phyloP scores from a whole-genome alignment of 345 rosid genomes.

The Orychophragmus violaceus region DNA sequence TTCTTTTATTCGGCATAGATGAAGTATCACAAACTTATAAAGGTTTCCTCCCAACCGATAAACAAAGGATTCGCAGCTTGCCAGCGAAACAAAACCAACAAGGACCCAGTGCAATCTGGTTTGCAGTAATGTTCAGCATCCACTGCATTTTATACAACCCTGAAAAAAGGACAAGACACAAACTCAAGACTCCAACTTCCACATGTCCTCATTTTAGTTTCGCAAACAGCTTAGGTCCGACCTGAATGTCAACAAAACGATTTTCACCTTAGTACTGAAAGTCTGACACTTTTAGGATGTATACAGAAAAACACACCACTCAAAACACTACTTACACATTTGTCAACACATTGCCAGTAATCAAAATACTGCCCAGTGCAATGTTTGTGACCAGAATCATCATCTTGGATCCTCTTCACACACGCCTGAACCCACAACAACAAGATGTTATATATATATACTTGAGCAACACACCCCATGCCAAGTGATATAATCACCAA shows the following conservation, averaged over 20 bases:
- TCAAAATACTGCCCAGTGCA: slow-evolving; percentile 89
- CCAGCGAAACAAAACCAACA: background rate
- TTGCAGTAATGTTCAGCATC: background rate
- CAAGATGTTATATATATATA: too few relatives aligned
- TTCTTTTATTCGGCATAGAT: background rate
- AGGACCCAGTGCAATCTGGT: background rate
- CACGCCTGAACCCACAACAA: slow-evolving; percentile 55
- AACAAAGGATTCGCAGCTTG: background rate
- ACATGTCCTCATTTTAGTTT: slow-evolving; percentile 46
- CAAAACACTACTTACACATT: slow-evolving; percentile 60
- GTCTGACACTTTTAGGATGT: background rate
- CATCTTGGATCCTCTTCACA: slow-evolving; percentile 72
- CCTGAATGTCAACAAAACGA: slow-evolving; percentile 37
- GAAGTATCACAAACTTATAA: background rate
- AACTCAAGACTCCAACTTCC: background rate
- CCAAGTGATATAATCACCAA: too few relatives aligned
- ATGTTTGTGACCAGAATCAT: slow-evolving; percentile 79
- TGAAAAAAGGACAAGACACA: background rate
- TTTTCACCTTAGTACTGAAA: background rate
- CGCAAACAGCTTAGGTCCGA: slow-evolving; percentile 45
- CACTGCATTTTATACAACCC: background rate
- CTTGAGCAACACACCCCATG: too few relatives aligned
- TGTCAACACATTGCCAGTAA: slow-evolving; percentile 69
- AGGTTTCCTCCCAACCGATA: background rate
- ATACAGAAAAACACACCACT: background rate